A percentile compares a stretch with the other conserved stretches of the same genome.
Evolutionary conservation across 257 asterid species (phyloP).

Genomic region (Apocynum venetum): DNA sequence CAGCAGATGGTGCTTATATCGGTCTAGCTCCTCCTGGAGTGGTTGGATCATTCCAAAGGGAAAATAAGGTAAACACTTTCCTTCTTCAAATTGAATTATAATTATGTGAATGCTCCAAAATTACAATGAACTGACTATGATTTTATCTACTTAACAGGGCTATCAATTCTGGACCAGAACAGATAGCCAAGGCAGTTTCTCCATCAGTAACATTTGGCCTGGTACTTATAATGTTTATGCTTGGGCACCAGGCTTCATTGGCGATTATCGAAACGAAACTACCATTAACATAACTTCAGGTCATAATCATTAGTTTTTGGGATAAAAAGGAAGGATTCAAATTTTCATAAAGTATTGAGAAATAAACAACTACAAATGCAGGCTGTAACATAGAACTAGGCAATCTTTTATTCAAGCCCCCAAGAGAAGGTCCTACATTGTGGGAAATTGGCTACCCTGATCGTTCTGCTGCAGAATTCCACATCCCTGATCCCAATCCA

Average conservation of each 20-base stretch:
- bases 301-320: background rate
- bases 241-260: conserved; percentile 80
- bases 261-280: conserved; percentile 56
- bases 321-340: background rate
- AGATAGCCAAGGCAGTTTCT: conserved; percentile 47
- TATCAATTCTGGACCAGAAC: conserved; percentile 79
- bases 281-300: conserved; percentile 60
- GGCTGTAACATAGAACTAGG: conserved; percentile 26
- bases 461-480: conserved; percentile 81
- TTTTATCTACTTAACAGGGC: conserved; percentile 34
- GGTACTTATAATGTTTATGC: conserved; percentile 69
- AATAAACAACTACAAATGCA: conserved; percentile 10
- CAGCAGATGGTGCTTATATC: conserved; percentile 64
- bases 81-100: background rate
- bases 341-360: background rate
- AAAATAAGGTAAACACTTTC: conserved; percentile 65
- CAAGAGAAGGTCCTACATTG: conserved; percentile 73
- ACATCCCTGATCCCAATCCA: conserved; percentile 79
- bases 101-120: background rate
- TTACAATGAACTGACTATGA: conserved; percentile 12
- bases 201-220: conserved; percentile 45
- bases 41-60: conserved; percentile 79
- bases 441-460: conserved; percentile 95
- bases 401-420: conserved; percentile 53
- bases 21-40: conserved; percentile 84